A percentile compares a stretch with the other conserved stretches of the same genome.
These are phyloP conservation scores for Aspergillus awamori DNA, from an alignment of 2,329 filamentous ascomycete genomes.

Conservation along the genomic window DNA sequence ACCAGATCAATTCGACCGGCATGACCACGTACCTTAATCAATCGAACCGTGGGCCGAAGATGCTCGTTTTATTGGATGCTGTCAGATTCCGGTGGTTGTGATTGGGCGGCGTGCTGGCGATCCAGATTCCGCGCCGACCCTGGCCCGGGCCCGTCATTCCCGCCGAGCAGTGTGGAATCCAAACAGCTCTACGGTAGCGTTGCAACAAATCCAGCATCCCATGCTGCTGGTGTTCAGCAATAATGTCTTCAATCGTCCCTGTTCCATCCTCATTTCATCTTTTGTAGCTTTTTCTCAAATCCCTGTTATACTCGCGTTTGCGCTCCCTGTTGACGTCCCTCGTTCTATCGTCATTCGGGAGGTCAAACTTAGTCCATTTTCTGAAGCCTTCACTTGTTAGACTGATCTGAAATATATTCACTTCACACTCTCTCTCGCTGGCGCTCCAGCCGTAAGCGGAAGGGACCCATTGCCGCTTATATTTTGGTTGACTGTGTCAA, in stretches of 20 bases:
- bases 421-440: neutral
- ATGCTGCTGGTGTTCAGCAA: neutral
- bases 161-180: neutral
- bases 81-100: neutral
- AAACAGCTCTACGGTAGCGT: neutral
- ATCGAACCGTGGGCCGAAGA: neutral
- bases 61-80: neutral
- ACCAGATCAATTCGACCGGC: neutral
- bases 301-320: neutral
- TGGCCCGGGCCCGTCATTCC: slow-evolving; percentile 3
- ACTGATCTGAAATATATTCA: neutral
- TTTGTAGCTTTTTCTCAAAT: neutral
- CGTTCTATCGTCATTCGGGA: neutral
- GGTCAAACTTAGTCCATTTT: neutral
- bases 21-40: neutral
- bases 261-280: neutral
- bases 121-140: slow-evolving; percentile 1
- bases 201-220: neutral
- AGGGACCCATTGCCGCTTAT: neutral
- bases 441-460: neutral
- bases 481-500: no score
- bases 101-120: neutral
- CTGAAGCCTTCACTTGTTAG: neutral
- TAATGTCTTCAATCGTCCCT: neutral
- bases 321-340: neutral